Evolutionary conservation across 495 filamentous ascomycete genomes (phyloP), one percentile per base, ranked within the genome.

Genomic region (Podospora bellae-mahoneyi): DNA sequence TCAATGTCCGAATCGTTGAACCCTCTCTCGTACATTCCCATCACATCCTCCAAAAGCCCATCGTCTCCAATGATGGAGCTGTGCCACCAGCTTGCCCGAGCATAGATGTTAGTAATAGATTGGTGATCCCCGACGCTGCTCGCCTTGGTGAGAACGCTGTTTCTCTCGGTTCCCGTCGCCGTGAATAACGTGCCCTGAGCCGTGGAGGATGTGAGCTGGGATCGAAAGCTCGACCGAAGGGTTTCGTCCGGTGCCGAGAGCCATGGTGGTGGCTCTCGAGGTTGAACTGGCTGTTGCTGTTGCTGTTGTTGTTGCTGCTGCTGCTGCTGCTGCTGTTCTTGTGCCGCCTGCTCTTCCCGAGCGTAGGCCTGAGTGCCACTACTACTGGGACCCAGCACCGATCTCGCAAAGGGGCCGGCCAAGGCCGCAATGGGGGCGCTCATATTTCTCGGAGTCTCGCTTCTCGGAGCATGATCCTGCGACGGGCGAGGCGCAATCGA

Each of bases 11-110:
- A 78, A 65, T 87, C 85, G 71, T 91, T 89, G 79, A 95, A 94
- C 0, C 93, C 92, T 70, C 90, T 87, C 65, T 91, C 90, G 75
- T 97, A 97, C 91, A 97, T 93, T 18, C 89, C 92, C 78, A 97
- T 95, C 7, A 92, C 90, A 81, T 97, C 94, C 71, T 98, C 94
- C 3, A 97, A 86, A 68, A 93, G 90, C 4, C 87, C 88, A 66
- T 87, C 90, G 66, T 92, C 90, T 54, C 84, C 85, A 7, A 83
- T 81, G 1, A 68, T 58, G 54, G 83, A 85, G 66, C 83, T 82
- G 44, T 79, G n/a, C 76, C 79, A 65, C 84, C 82, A 67, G 80
- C 84, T 92, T 83, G 39, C 64, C 30, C 69, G 72, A 15, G 69
- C 78, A 69, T 84, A 58, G 10, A 20, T 81, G 26, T 73, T 74